Evolutionary conservation across 176 grass and related monocot species (phyloP).

Genomic region (Carex myosuroides): DNA sequence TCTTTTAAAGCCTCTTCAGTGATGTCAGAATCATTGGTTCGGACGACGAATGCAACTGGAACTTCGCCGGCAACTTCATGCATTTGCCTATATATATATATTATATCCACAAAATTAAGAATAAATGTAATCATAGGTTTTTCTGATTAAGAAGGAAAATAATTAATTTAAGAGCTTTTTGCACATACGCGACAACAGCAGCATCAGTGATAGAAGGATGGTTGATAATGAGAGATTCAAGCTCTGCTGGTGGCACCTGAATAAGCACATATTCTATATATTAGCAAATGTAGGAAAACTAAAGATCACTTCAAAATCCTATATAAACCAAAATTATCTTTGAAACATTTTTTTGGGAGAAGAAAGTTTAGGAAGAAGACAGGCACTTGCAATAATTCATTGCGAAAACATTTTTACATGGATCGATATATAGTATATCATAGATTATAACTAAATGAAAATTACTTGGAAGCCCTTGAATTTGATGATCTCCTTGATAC

Average conservation of each 20-base stretch:
- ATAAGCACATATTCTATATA: neutral
- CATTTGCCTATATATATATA: slow-evolving; percentile 51
- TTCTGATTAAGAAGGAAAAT: neutral
- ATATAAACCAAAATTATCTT: neutral
- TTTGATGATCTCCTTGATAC: slow-evolving; percentile 98
- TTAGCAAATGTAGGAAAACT: neutral
- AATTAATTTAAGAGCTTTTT: neutral
- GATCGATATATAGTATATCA: neutral
- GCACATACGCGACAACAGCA: slow-evolving; percentile 73
- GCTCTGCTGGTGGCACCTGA: slow-evolving; percentile 91
- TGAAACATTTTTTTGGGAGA: neutral
- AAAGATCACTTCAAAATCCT: neutral
- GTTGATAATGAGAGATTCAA: slow-evolving; percentile 64
- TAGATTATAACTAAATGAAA: neutral
- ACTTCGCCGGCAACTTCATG: slow-evolving; percentile 72
- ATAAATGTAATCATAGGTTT: neutral
- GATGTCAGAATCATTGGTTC: slow-evolving; percentile 45
- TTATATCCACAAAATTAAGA: neutral
- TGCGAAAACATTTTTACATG: neutral
- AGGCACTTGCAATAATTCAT: neutral
- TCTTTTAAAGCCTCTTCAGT: slow-evolving; percentile 71
- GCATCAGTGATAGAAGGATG: slow-evolving; percentile 75
- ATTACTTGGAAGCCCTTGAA: slow-evolving; percentile 86
- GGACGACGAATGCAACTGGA: slow-evolving; percentile 77
- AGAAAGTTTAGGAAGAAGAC: neutral